Evolutionary conservation across 371 early-diverging fungal species (phyloP), one percentile per base, ranked within the genome.

Genomic region (Syncephalastrum racemosum): DNA sequence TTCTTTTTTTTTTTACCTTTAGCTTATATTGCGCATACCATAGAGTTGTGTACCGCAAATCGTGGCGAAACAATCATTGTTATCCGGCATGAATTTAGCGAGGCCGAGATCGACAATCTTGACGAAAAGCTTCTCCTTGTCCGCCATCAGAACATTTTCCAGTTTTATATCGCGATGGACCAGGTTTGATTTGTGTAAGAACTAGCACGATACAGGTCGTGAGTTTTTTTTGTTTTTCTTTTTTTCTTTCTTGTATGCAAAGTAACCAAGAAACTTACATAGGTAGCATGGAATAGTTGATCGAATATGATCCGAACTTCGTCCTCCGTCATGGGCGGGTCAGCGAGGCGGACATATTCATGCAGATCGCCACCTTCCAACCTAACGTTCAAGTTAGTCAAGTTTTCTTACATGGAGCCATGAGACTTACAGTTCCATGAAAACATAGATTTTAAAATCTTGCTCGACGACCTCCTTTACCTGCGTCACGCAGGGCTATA

Each of bases 131-230:
- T 31, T 31, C 10, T 31, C 1, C 10, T 31, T 31, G 36, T 31
- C 36, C 5, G 12, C 36, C 14, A 58, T n/a, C 25, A 90, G 68
- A 53, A 90, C 76, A 52, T 90, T 90, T 62, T 88, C 88, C 42
- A 88, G 87, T 54, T 90, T 85, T 13, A 85, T 53, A 48, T 85
- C 85, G 16, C 85, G 68, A 55, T 84, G 83, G 1, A 41, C 49
- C n/a, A 49, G 74, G 73, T 42, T 25, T 20, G 47, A 22, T 2
- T 45, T 40, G 19, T 52, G 56, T 7, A 56, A 15, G 18, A 18
- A 48, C 56, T 47, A 13, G 13, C 22, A 16, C 46, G 47, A 27
- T 12, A 22, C 18, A 54, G 13, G 50, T 22, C n/a, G n/a, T n/a
- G 40, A 27, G 8, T 41, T 39, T 13, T 39, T 4, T 39, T 50